These are phyloP conservation scores for Salix brachista DNA, from an alignment of 345 rosid species.

Conservation along the genomic window DNA sequence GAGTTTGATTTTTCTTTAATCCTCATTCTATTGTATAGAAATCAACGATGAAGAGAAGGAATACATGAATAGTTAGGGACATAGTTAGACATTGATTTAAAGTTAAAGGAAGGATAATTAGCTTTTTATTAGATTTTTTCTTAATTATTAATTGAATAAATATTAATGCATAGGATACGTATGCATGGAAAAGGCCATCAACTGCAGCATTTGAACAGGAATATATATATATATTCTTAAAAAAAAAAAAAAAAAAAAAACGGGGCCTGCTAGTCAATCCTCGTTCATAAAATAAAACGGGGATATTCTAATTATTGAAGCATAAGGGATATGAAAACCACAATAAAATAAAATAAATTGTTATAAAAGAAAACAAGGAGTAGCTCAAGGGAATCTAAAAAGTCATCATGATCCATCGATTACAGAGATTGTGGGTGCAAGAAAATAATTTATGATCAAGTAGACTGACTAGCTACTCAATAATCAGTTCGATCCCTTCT, in stretches of 20 bases:
- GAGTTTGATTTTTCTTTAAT: no score
- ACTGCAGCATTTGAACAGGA: slow-evolving; percentile 15
- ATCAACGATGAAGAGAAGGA: no score
- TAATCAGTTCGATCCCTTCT: neutral
- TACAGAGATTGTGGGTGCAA: slow-evolving; percentile 2
- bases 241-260: no score
- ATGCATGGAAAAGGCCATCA: neutral
- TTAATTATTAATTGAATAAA: neutral
- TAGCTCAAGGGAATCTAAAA: slow-evolving; percentile 2
- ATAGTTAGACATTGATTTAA: no score
- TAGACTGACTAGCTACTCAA: neutral
- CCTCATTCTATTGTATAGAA: no score
- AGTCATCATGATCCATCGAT: slow-evolving; percentile 20
- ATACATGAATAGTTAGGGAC: no score
- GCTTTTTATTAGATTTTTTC: neutral
- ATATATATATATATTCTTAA: neutral
- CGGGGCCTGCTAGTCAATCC: slow-evolving; percentile 33
- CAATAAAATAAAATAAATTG: neutral
- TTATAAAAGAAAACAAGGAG: neutral
- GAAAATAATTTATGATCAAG: neutral
- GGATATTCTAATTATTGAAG: slow-evolving; percentile 37
- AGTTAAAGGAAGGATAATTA: neutral
- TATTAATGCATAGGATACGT: neutral
- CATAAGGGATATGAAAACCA: slow-evolving; percentile 9
- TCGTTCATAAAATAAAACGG: slow-evolving; percentile 29